A percentile compares a stretch with the other conserved stretches of the same genome.
Evolutionary conservation across 495 filamentous ascomycete genomes (phyloP).

Genomic region (Hypoxylon fragiforme): DNA sequence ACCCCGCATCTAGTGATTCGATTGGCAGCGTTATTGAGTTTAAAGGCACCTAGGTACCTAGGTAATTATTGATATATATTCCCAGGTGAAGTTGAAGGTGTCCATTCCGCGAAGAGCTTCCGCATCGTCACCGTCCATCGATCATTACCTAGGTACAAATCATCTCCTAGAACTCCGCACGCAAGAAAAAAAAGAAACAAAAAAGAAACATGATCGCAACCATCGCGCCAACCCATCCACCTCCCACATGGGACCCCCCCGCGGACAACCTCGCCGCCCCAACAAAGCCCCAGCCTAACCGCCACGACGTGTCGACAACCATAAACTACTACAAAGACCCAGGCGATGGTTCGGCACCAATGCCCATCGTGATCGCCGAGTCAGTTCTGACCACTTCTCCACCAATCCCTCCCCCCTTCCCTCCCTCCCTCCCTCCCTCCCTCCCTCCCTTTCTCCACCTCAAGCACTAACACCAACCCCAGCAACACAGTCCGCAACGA

Average conservation of each 20-base stretch:
- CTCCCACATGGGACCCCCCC: neutral
- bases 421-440: no score
- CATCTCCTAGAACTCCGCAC: no score
- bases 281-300: neutral
- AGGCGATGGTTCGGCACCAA: constrained; percentile 61
- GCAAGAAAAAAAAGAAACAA: no score
- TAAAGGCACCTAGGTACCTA: no score
- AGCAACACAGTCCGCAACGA: constrained; percentile 50
- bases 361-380: constrained; percentile 54
- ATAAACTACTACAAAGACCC: constrained; percentile 66
- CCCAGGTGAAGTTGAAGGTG: neutral
- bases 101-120: no score
- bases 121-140: neutral
- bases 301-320: constrained; percentile 51
- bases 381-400: no score
- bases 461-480: neutral
- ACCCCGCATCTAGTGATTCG: constrained; percentile 17
- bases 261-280: neutral
- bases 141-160: no score
- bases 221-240: constrained; percentile 1
- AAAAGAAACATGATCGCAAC: constrained; percentile 15
- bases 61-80: no score
- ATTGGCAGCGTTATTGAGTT: no score
- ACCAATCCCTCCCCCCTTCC: no score
- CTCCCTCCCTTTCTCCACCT: no score